Base-by-base conservation (phyloP, 2,329 filamentous ascomycete genomes). In the Clarireedia homoeocarpa region DNA sequence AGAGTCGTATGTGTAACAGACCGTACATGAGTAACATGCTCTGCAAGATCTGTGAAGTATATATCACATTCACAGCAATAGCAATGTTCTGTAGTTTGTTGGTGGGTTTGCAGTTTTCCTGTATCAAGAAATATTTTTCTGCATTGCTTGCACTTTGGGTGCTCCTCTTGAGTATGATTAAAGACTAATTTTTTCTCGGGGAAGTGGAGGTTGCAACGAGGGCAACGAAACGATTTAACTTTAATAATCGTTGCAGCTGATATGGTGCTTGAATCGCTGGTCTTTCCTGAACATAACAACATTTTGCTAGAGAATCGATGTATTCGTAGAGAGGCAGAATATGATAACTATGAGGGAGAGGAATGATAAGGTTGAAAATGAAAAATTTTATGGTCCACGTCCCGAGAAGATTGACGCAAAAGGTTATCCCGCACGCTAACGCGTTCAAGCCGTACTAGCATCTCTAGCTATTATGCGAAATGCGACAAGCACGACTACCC, bases 81-180 rank as follows among this genome's bases (percentile, higher is more conserved):
- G 46, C 46, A 48, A 9, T 48, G 46, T 9, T 48, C 36, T 46
- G 55, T 38, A 50, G 51, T 49, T 57, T 51, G 50, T 57, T 17
- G 46, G 36, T 48, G 50, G 17, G 15, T 42, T 52, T 45, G 44
- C 4, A 48, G 49, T 15, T 24, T 17, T 23, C 20, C 40, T 30
- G 44, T 42, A 30, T 38, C 17, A 23, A 23, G 2, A 48, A 40
- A 52, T 45, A 7, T 57, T 23, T 52, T 23, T 46, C 42, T 57
- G 40, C 49, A 57, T 42, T 57, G 49, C 34, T 23, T 57, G 49
- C 49, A 52, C 6, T 47, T 51, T 47, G 54, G 39, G 47, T 57
- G 55, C 23, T 42, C 36, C 23, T 54, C 26, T 12, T 20, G 46
- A 27, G 9, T 45, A 42, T 55, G 46, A 34, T 50, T 4, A 34